These are phyloP conservation scores for Ascochyta clinopodiicola DNA, from an alignment of 2,329 filamentous ascomycete genomes.

Conservation along the genomic window DNA sequence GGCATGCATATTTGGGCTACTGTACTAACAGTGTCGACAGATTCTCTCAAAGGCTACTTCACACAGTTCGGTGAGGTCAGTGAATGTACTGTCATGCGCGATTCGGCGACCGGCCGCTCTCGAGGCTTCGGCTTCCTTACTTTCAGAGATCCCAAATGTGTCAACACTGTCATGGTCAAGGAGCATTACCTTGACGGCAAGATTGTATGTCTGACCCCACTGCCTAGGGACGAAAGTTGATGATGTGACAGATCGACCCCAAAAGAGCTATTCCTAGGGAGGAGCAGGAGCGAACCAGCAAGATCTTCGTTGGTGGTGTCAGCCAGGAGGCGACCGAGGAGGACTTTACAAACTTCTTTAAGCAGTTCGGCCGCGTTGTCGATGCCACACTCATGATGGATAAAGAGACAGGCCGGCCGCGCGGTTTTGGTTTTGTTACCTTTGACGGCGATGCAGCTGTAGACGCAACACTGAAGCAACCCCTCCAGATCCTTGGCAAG, in stretches of 20 bases:
- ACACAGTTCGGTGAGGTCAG: conserved; percentile 96
- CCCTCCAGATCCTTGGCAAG: conserved; percentile 92
- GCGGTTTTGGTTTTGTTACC: conserved; percentile 97
- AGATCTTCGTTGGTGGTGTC: conserved; percentile 98
- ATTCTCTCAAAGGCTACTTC: conserved; percentile 96
- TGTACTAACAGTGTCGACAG: conserved; percentile 56
- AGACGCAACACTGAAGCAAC: conserved; percentile 83
- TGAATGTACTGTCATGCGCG: conserved; percentile 99
- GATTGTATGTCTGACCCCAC: conserved; percentile 73
- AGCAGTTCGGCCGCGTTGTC: conserved; percentile 92
- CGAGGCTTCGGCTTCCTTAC: conserved; percentile 97
- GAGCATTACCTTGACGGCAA: conserved; percentile 98
- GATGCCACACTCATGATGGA: conserved; percentile 99
- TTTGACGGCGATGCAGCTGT: conserved; percentile 97
- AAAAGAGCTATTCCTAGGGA: conserved; percentile 97
- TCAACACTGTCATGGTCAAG: conserved; percentile 99
- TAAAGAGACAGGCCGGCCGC: conserved; percentile 95
- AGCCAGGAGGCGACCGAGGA: conserved; percentile 96
- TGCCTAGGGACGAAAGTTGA: conserved; percentile 27
- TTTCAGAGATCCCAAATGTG: conserved; percentile 96
- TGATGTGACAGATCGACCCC: conserved; percentile 80
- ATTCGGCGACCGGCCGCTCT: conserved; percentile 90
- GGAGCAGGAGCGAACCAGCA: conserved; percentile 97
- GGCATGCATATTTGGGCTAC: neutral
- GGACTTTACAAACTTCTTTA: conserved; percentile 96